Evolutionary conservation across 2,329 filamentous ascomycete species (phyloP).

Genomic region (Fusarium verticillioides): DNA sequence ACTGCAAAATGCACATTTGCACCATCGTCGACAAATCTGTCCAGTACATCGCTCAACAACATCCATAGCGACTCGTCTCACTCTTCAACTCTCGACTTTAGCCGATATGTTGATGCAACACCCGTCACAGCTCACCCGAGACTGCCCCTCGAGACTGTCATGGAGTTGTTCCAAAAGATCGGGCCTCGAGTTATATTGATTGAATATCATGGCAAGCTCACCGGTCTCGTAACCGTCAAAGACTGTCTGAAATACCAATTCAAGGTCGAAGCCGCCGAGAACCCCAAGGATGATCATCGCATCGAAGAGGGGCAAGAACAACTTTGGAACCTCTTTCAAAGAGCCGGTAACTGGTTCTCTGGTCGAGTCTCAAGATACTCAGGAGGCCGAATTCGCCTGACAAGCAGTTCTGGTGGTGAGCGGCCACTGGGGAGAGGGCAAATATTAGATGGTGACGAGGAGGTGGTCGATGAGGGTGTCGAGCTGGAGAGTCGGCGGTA

Average conservation of each 20-base stretch:
- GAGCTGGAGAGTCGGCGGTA: constrained; percentile 55
- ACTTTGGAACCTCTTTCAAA: constrained; percentile 69
- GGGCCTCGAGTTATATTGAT: constrained; percentile 93
- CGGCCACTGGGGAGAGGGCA: constrained; percentile 56
- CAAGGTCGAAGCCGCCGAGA: constrained; percentile 89
- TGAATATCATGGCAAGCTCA: constrained; percentile 85
- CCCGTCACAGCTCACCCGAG: constrained; percentile 92
- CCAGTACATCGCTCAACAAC: constrained; percentile 49
- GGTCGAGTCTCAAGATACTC: constrained; percentile 63
- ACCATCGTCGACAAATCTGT: constrained; percentile 52
- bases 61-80: constrained; percentile 31
- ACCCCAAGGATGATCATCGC: constrained; percentile 69
- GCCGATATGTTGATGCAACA: constrained; percentile 87
- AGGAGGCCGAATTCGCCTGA: constrained; percentile 67
- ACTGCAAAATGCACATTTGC: constrained; percentile 80
- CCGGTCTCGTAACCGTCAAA: constrained; percentile 92
- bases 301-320: constrained; percentile 70
- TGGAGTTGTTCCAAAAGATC: constrained; percentile 99
- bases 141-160: constrained; percentile 92
- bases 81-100: constrained; percentile 77
- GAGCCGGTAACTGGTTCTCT: constrained; percentile 67
- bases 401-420: constrained; percentile 51
- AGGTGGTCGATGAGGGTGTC: constrained; percentile 54
- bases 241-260: constrained; percentile 98
- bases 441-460: constrained; percentile 58